phyloP scores from a whole-genome alignment of 2,329 filamentous ascomycete genomes.

The Microcera coccophila region DNA sequence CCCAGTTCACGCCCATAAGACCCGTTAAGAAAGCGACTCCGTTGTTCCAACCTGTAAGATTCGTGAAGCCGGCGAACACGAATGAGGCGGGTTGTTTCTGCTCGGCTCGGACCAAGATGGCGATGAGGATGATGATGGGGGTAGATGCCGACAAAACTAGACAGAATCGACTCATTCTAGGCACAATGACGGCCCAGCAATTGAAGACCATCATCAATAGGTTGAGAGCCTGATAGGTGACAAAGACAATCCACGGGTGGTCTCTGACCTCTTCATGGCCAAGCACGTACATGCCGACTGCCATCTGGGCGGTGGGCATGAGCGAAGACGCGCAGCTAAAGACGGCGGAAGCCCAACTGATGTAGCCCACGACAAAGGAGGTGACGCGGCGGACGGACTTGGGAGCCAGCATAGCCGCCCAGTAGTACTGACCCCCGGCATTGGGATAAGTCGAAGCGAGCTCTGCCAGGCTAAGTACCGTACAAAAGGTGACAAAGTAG shows the following conservation, averaged over 20 bases:
- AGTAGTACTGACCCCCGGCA: conserved; percentile 57
- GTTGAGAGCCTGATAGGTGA: conserved; percentile 52
- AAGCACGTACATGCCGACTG: conserved; percentile 54
- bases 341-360: conserved; percentile 59
- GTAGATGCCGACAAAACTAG: conserved; percentile 52
- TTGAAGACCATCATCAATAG: conserved; percentile 47
- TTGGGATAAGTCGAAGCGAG: conserved; percentile 57
- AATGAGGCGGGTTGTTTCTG: conserved; percentile 46
- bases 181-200: conserved; percentile 45
- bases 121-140: conserved; percentile 51
- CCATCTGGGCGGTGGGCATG: conserved; percentile 56
- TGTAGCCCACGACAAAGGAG: conserved; percentile 57
- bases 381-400: conserved; percentile 44
- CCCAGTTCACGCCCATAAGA: conserved; percentile 54
- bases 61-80: conserved; percentile 49
- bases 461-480: conserved; percentile 53
- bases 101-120: conserved; percentile 43
- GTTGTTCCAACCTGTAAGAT: conserved; percentile 47
- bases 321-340: conserved; percentile 52
- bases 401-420: conserved; percentile 39
- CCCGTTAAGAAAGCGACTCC: conserved; percentile 57
- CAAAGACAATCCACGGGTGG: conserved; percentile 51
- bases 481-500: conserved; percentile 49
- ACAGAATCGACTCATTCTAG: conserved; percentile 38
- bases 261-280: conserved; percentile 46